These are phyloP conservation scores for Penicillium sp. DNA, from an alignment of 2,329 filamentous ascomycete genomes.

Conservation along the genomic window DNA sequence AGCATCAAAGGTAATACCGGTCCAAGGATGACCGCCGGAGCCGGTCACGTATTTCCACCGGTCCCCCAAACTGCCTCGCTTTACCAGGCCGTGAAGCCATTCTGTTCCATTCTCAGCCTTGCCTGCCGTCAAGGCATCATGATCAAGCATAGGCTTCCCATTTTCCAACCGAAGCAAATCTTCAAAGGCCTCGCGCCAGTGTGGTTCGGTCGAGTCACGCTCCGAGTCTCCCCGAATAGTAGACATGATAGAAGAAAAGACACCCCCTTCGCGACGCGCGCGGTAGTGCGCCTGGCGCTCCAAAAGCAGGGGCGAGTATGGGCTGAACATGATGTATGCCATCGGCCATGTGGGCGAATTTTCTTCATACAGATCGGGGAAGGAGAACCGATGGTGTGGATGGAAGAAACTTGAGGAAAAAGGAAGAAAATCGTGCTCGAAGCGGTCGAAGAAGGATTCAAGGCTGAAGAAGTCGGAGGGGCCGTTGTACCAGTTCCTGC, in stretches of 20 bases:
- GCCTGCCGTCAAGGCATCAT: constrained; percentile 19
- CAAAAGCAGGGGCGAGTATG: constrained; percentile 54
- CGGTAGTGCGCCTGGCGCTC: constrained; percentile 43
- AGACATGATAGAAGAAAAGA: constrained; percentile 35
- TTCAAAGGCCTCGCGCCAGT: constrained; percentile 57
- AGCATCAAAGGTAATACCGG: constrained; percentile 21
- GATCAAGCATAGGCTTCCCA: constrained; percentile 41
- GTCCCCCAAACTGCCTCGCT: constrained; percentile 41
- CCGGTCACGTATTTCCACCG: constrained; percentile 34
- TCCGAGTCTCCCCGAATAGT: constrained; percentile 30
- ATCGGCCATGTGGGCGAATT: constrained; percentile 40
- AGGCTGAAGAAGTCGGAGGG: constrained; percentile 29
- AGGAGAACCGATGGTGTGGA: constrained; percentile 26
- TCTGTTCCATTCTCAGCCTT: constrained; percentile 33
- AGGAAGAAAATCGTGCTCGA: constrained; percentile 29
- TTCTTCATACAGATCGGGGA: constrained; percentile 30
- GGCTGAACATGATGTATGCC: constrained; percentile 44
- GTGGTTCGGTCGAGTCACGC: constrained; percentile 34
- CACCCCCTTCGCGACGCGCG: constrained; percentile 25
- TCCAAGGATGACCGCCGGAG: constrained; percentile 20
- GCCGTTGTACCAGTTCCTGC: constrained; percentile 9
- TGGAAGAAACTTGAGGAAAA: constrained; percentile 29
- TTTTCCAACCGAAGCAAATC: constrained; percentile 52
- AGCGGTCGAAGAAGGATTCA: constrained; percentile 34
- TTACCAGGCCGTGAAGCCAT: constrained; percentile 40